Evolutionary conservation across 805 yeast species (phyloP).

Genomic region (Kazachstania martiniae): DNA sequence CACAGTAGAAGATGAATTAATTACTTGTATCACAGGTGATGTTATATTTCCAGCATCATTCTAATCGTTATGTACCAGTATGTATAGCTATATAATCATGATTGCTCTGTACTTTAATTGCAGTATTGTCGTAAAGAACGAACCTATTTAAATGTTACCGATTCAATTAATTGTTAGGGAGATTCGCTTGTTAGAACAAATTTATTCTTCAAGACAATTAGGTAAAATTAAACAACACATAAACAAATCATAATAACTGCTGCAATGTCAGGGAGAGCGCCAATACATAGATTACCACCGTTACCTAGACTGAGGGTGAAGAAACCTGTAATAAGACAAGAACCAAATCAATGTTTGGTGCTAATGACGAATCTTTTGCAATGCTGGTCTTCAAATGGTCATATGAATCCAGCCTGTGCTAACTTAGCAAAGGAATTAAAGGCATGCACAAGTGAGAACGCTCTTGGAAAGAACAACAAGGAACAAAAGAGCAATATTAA

Average conservation of each 20-base stretch:
- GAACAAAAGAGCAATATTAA: constrained; percentile 35
- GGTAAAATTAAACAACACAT: no score
- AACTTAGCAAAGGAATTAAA: constrained; percentile 60
- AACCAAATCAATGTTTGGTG: constrained; percentile 65
- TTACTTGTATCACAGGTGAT: constrained; percentile 74
- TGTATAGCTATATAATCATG: no score
- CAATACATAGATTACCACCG: constrained; percentile 49
- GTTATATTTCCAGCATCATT: constrained; percentile 42
- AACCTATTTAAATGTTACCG: no score
- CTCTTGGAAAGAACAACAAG: constrained; percentile 14
- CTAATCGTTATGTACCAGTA: no score
- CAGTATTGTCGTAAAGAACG: no score
- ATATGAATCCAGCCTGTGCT: constrained; percentile 59
- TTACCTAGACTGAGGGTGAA: constrained; percentile 64
- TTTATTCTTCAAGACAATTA: no score
- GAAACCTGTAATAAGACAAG: constrained; percentile 45
- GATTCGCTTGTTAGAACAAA: no score
- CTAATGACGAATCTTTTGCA: constrained; percentile 75
- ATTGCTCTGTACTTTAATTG: no score
- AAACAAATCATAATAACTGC: no score
- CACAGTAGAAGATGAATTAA: constrained; percentile 66
- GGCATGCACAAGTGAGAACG: constrained; percentile 47
- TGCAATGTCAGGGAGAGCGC: constrained; percentile 29
- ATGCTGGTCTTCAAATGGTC: constrained; percentile 96
- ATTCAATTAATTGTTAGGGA: no score